phyloP scores from a whole-genome alignment of 1,139 yeast genomes.

The Hemisphaericaspora xylofermentans region DNA sequence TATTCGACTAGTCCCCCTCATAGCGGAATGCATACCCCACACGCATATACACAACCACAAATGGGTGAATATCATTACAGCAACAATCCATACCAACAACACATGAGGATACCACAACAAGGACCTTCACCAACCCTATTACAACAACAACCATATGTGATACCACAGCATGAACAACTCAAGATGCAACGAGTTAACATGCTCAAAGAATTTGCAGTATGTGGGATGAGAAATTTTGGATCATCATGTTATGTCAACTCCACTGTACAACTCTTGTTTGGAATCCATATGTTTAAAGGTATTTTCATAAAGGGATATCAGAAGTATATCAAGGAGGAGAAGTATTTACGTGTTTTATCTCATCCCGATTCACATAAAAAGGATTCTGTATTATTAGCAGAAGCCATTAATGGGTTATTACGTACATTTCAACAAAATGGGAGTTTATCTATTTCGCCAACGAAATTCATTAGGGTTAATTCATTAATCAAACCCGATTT shows the following conservation, averaged over 20 bases:
- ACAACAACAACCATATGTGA: constrained; percentile 12
- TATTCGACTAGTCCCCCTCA: constrained; percentile 6
- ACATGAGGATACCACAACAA: not conserved
- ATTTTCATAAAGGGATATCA: constrained; percentile 46
- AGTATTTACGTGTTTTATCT: constrained; percentile 22
- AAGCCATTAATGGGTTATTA: constrained; percentile 44
- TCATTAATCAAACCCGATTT: constrained; percentile 60
- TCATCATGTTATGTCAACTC: constrained; percentile 75
- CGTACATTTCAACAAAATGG: constrained; percentile 53
- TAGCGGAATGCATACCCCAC: not conserved
- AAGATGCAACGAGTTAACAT: constrained; percentile 25
- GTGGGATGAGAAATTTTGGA: constrained; percentile 69
- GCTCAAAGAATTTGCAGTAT: constrained; percentile 48
- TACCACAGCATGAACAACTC: constrained; percentile 21
- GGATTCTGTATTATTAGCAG: constrained; percentile 41
- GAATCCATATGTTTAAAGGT: constrained; percentile 43
- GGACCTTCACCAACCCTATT: constrained; percentile 2
- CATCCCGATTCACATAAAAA: constrained; percentile 23
- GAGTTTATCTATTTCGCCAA: constrained; percentile 62
- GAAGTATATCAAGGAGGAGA: constrained; percentile 37
- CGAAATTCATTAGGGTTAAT: constrained; percentile 57
- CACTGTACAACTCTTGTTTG: constrained; percentile 64
- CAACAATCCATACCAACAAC: not conserved
- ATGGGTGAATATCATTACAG: not conserved
- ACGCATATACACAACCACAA: constrained; percentile 5